These are phyloP conservation scores for Simmondsia chinensis DNA, from an alignment of 148 eudicot species.

Conservation along the genomic window DNA sequence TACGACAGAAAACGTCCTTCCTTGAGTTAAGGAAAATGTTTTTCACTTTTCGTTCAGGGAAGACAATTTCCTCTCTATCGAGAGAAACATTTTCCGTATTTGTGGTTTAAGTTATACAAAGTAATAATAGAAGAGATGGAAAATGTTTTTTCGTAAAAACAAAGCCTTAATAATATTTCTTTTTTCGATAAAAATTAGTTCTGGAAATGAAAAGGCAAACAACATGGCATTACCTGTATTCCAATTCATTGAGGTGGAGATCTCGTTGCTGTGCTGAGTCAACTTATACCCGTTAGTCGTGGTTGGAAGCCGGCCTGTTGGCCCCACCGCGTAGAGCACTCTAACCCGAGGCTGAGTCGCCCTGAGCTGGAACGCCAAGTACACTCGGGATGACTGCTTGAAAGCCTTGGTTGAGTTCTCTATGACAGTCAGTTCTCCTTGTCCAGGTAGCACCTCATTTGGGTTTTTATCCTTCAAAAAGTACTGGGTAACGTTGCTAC, in stretches of 20 bases:
- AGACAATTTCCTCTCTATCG: no score
- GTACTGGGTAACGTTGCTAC: conserved; percentile 26
- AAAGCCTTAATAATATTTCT: no score
- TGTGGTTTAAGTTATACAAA: no score
- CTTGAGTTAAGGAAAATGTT: no score
- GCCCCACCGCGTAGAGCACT: conserved; percentile 55
- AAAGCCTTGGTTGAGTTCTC: conserved; percentile 21
- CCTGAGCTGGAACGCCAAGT: conserved; percentile 57
- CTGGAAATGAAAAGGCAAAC: background rate
- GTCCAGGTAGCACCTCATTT: conserved; percentile 20
- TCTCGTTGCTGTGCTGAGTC: conserved; percentile 21
- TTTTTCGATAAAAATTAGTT: no score
- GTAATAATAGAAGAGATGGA: no score
- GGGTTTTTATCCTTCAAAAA: conserved; percentile 23
- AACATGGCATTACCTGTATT: conserved; percentile 39
- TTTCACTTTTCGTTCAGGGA: no score
- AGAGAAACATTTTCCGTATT: no score
- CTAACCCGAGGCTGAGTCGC: conserved; percentile 22
- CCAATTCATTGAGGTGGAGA: conserved; percentile 40
- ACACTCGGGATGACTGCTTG: conserved; percentile 16
- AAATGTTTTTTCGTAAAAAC: no score
- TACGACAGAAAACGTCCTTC: no score
- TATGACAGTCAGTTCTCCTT: conserved; percentile 36
- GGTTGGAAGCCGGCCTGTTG: conserved; percentile 19
- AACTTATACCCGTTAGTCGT: conserved; percentile 15